A percentile compares a stretch with the other conserved stretches of the same genome.
Conservation (phyloP, 768 basidiomycete species). For the Dioszegia hungarica region DNA sequence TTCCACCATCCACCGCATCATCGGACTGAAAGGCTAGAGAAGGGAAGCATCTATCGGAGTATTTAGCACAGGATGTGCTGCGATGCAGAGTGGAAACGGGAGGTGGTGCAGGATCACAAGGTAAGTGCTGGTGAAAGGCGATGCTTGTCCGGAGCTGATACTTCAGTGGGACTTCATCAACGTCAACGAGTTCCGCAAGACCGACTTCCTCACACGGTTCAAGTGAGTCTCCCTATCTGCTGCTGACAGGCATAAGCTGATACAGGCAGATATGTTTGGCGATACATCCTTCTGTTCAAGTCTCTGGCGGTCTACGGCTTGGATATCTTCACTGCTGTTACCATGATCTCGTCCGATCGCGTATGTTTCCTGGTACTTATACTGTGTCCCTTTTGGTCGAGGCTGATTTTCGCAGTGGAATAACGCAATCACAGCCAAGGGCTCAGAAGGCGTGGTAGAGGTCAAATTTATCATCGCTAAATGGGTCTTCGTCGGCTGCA, state of each 20-base stretch:
- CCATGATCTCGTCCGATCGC: conserved; percentile 82
- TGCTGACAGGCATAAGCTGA: not conserved
- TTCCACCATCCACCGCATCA: no score
- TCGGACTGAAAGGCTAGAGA: no score
- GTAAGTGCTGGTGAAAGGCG: conserved; percentile 51
- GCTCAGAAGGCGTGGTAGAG: conserved; percentile 66
- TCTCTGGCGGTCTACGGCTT: conserved; percentile 93
- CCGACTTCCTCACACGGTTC: conserved; percentile 75
- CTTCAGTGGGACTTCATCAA: conserved; percentile 93
- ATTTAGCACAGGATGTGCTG: conserved; percentile 56
- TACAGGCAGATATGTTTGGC: conserved; percentile 71
- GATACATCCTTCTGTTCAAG: conserved; percentile 89
- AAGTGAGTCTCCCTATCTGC: conserved; percentile 57
- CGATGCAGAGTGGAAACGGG: conserved; percentile 80
- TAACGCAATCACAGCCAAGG: conserved; percentile 76
- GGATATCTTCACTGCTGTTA: conserved; percentile 95
- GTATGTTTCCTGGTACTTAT: conserved; percentile 13
- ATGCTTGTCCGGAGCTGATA: not conserved
- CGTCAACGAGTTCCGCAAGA: conserved; percentile 83
- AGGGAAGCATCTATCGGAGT: no score
- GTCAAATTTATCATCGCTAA: conserved; percentile 78
- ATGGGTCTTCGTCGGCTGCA: conserved; percentile 97
- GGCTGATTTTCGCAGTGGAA: conserved; percentile 58
- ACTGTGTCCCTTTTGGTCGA: not conserved
- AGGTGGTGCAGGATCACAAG: conserved; percentile 96